Evolutionary conservation across 2,329 filamentous ascomycete genomes (phyloP).

Genomic region (Clonostachys chloroleuca): DNA sequence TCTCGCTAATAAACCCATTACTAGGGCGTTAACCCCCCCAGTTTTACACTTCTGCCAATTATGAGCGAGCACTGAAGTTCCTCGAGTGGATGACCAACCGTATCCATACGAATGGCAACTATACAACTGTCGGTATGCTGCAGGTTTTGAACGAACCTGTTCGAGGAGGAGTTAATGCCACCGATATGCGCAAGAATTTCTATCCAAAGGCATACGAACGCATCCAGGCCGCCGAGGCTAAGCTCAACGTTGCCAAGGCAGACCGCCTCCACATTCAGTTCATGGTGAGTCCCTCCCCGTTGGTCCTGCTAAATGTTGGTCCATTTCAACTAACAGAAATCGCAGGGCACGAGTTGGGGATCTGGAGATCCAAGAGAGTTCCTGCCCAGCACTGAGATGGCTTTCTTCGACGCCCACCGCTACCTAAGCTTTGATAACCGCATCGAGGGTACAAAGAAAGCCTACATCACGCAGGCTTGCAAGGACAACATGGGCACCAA

Average conservation of each 20-base stretch:
- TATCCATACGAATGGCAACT: slow-evolving; percentile 41
- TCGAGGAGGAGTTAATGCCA: slow-evolving; percentile 30
- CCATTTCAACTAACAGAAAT: background rate
- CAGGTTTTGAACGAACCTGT: slow-evolving; percentile 53
- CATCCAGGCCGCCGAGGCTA: slow-evolving; percentile 42
- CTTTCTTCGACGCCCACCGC: slow-evolving; percentile 61
- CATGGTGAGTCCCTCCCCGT: slow-evolving; percentile 6
- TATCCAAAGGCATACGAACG: slow-evolving; percentile 68
- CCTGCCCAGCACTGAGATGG: slow-evolving; percentile 57
- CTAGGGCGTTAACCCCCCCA: slow-evolving; percentile 16
- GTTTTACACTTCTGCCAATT: slow-evolving; percentile 54
- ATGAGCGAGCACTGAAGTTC: slow-evolving; percentile 47
- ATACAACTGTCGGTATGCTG: slow-evolving; percentile 53
- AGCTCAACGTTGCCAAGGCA: slow-evolving; percentile 57
- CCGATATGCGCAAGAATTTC: slow-evolving; percentile 52
- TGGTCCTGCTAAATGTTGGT: background rate
- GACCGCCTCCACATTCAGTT: slow-evolving; percentile 80
- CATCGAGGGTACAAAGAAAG: slow-evolving; percentile 64
- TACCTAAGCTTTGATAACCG: slow-evolving; percentile 63
- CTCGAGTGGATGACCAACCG: slow-evolving; percentile 48
- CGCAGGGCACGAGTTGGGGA: background rate
- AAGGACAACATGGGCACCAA: slow-evolving; percentile 51
- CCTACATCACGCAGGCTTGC: slow-evolving; percentile 55
- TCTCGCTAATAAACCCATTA: background rate
- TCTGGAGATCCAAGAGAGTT: slow-evolving; percentile 41